Evolutionary conservation across 2,329 filamentous ascomycete species (phyloP), one percentile per base, ranked within the genome.

Genomic region (Fusarium luffae): DNA sequence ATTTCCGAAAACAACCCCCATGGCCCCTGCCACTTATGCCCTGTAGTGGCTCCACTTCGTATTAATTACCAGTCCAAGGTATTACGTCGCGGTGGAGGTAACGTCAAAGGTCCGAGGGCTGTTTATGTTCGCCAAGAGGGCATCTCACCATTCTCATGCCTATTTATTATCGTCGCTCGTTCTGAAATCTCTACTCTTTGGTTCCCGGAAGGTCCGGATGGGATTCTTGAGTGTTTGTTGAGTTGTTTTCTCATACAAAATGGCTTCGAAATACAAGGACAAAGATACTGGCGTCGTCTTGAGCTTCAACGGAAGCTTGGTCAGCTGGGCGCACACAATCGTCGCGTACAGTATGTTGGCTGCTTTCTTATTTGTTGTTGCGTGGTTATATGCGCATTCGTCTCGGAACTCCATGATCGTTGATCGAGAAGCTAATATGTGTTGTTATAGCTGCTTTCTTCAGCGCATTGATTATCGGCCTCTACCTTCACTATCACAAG

Each of bases 401-500:
- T 54, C 19, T 37, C 28, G 25, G 34, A 44, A 21, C 28, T 43
- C 10, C 32, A 21, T 34, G 28, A 46, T 47, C 11, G 18, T 55
- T 47, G 57, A 42, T 52, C 41, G 34, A 64, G 28, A 59, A 62
- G 66, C 72, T 77, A 54, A 79, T 66, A 19, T 21, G 9, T 57
- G 9, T 21, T 51, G n/a, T 47, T 68, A 42, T 73, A 93, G 91
- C 87, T 76, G 94, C 95, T 60, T 98, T 98, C 78, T 70, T 97
- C 69, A 93, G 93, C 78, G 95, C 95, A 63, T 85, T 98, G 71
- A 79, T 95, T 59, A 90, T 97, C 66, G 95, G 95, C 71, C 84
- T 90, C 59, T 87, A 85, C 58, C 86, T 99, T 50, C 96, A 99
- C 82, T 98, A 96, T 83, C 88, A 92, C 77, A 99, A 99, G 84